Base-by-base conservation (phyloP, 1,284 basidiomycete genomes). In the Sanghuangporus weigelae region DNA sequence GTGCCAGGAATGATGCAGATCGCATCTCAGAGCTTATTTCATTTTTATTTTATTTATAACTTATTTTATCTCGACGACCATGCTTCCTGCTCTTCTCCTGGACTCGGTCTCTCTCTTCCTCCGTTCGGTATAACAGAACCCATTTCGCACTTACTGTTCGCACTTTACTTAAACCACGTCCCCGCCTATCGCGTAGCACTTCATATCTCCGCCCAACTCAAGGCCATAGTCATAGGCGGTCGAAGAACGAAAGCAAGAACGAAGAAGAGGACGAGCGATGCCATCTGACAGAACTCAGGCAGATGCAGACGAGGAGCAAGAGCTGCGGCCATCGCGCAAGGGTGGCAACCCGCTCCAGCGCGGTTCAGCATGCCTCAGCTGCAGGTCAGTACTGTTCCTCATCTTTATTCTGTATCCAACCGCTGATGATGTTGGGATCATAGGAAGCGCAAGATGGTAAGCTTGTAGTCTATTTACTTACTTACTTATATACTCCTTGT, bases 371-470 rank as follows among this genome's bases (percentile, higher is more conserved):
- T 86, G 84, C 71, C 74, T 85, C 19, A 81, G 79, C 66, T 85
- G 84, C 71, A 74, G 81, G 80, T 82, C 67, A 68, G 80, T 71
- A 36, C 19, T 21, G n/a, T n/a, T n/a, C 39, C 35, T 6, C 50
- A 4, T 58, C 49, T 35, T 36, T 36, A 44, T 21, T 44, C 40
- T 44, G 10, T 44, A 51, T 16, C 35, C 35, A 46, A 62, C 31
- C 19, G 35, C 1, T 31, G 36, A 46, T 65, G 57, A 54, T 63
- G 63, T 16, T 64, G 63, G 48, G n/a, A 63, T 31, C 63, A 62
- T 59, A 84, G 84, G 66, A 82, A 84, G 71, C 76, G 84, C 58
- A 86, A 86, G 71, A 76, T 86, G 73, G 84, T 85, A 68, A 70
- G 26, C 26, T 31, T 5, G 81, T 73, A 14, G n/a, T 14, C 56